Conservation (phyloP, 805 yeast genomes). For the Kluyveromyces starmeri region DNA sequence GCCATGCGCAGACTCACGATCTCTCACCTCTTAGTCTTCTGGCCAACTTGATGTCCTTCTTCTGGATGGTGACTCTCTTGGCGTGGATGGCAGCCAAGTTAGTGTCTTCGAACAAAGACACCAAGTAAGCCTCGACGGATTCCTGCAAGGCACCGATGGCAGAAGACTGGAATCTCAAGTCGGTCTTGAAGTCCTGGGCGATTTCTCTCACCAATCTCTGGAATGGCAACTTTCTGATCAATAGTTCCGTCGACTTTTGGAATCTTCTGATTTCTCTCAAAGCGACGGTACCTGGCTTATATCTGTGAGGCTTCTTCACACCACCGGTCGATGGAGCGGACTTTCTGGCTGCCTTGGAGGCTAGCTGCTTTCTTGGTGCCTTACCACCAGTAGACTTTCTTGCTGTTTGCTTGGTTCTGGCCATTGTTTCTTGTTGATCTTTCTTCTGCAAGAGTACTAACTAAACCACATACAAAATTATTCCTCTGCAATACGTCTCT, state of each 20-base stretch:
- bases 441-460: too few species aligned
- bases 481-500: too few species aligned
- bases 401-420: slow-evolving; percentile 90
- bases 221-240: slow-evolving; percentile 94
- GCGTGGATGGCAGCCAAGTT: slow-evolving; percentile 98
- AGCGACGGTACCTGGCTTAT: slow-evolving; percentile 96
- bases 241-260: slow-evolving; percentile 90
- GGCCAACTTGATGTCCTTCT: slow-evolving; percentile 96
- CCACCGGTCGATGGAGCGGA: slow-evolving; percentile 89
- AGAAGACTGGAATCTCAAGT: slow-evolving; percentile 92
- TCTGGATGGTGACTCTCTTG: slow-evolving; percentile 96
- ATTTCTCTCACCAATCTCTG: slow-evolving; percentile 95
- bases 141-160: slow-evolving; percentile 98
- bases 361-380: slow-evolving; percentile 91
- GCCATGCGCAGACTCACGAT: too few species aligned
- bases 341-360: slow-evolving; percentile 89
- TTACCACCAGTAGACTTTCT: slow-evolving; percentile 94
- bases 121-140: slow-evolving; percentile 96
- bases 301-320: slow-evolving; percentile 92
- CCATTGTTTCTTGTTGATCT: slow-evolving; percentile 40
- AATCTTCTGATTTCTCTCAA: slow-evolving; percentile 95
- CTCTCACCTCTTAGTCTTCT: slow-evolving; percentile 97
- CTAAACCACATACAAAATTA: too few species aligned
- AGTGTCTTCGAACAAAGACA: slow-evolving; percentile 93
- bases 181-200: slow-evolving; percentile 88